Evolutionary conservation across 2,329 filamentous ascomycete species (phyloP), one percentile per base, ranked within the genome.

Genomic region (Fonsecaea multimorphosa): DNA sequence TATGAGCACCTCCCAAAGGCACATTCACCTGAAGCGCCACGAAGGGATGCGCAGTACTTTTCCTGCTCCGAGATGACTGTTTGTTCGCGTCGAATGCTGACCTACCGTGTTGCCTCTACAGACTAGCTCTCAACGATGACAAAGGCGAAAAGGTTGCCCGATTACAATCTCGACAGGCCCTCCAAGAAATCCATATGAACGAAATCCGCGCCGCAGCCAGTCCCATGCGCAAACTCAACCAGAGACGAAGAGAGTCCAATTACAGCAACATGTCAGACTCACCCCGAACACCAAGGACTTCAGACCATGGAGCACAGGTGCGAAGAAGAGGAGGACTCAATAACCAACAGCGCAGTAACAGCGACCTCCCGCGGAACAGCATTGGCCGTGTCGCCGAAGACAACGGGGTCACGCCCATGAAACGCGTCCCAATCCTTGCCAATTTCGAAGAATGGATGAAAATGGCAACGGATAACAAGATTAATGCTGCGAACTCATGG

Each of bases 361-460:
- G 55, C 31, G 51, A 51, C 9, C 29, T 38, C 24, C 32, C 51
- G 2, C 58, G 58, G 5, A 53, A 46, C 29, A 51, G 40, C n/a
- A 40, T 71, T 40, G 65, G 73, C 11, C 66, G 71, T 16, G 57
- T 70, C n/a, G 58, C 64, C 27, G 40, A 40, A 14, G 64, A 63
- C 8, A 58, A 54, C 36, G 68, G 59, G 12, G 65, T 71, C 24
- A 70, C 70, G 27, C 71, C 71, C n/a, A 71, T 70, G 62, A 72
- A 72, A 55, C 68, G 71, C 44, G 71, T 72, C 36, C 95, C 95
- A 0, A 91, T 99, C 73, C 83, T 99, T 61, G 95, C 95, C 74
- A 99, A 99, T 79, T 99, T 98, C 74, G 95, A 99, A 78, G 95
- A 99, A 77, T 98, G 94, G 95, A 98, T 99, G 93, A 99, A 98